A percentile compares a stretch with the other conserved stretches of the same genome.
Evolutionary conservation across 2,329 filamentous ascomycete species (phyloP).

Genomic region (Apiospora arundinis): DNA sequence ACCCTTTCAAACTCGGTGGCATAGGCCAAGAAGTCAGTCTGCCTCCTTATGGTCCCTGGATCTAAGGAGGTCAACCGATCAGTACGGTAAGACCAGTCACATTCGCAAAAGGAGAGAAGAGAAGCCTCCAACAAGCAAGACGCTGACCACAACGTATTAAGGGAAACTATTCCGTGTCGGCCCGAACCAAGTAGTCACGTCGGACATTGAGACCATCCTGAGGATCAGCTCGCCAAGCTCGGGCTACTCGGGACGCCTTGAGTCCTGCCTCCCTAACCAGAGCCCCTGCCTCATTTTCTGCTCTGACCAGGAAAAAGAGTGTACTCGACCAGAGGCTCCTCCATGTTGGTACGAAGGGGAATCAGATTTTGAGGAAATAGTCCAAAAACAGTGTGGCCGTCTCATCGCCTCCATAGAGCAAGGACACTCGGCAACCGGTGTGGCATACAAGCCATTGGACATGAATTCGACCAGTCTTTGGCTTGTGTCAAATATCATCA

Average conservation of each 20-base stretch:
- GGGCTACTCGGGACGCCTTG: background rate
- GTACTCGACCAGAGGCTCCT: background rate
- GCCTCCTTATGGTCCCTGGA: background rate
- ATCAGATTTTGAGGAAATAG: conserved; percentile 26
- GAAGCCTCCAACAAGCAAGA: background rate
- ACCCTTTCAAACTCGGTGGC: background rate
- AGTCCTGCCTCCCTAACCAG: background rate
- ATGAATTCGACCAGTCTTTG: conserved; percentile 45
- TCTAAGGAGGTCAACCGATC: no score
- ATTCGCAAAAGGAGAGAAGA: no score
- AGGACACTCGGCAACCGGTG: conserved; percentile 43
- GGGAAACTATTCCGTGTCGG: conserved; percentile 31
- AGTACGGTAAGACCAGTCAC: background rate
- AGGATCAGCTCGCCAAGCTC: background rate
- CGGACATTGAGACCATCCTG: conserved; percentile 27
- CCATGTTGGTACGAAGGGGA: background rate
- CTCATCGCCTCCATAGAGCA: conserved; percentile 45
- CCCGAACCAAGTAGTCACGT: conserved; percentile 32
- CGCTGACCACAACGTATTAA: background rate
- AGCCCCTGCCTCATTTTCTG: background rate
- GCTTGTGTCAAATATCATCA: conserved; percentile 53
- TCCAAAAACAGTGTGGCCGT: conserved; percentile 28
- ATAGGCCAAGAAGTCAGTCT: background rate
- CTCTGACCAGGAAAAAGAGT: background rate
- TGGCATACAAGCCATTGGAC: conserved; percentile 39